These are phyloP conservation scores for Strobilomyces confusus DNA, from an alignment of 768 basidiomycete genomes.

Conservation along the genomic window DNA sequence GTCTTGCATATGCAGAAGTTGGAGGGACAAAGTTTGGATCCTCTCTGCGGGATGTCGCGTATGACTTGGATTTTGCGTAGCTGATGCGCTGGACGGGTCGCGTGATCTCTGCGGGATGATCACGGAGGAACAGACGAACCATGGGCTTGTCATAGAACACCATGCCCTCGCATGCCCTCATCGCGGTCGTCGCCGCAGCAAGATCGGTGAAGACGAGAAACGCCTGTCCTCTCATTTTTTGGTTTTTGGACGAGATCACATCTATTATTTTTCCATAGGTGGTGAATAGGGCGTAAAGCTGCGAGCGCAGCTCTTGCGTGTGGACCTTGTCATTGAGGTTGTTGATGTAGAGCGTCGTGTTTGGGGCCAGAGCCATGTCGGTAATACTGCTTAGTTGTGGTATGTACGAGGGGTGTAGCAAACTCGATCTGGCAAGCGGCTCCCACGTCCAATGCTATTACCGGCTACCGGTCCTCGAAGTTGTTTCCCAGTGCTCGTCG, in stretches of 20 bases:
- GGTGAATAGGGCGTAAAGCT: slow-evolving; percentile 86
- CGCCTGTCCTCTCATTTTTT: slow-evolving; percentile 89
- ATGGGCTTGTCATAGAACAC: slow-evolving; percentile 89
- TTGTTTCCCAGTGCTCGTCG: not conserved
- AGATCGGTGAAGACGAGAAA: slow-evolving; percentile 96
- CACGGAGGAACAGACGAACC: slow-evolving; percentile 45
- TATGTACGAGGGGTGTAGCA: not conserved
- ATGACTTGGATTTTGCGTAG: slow-evolving; percentile 87
- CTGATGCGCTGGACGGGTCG: slow-evolving; percentile 64
- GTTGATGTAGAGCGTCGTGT: slow-evolving; percentile 85
- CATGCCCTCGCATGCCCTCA: slow-evolving; percentile 93
- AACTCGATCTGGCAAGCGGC: slow-evolving; percentile 16
- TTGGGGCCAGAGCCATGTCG: slow-evolving; percentile 61
- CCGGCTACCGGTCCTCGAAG: not conserved
- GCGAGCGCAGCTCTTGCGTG: slow-evolving; percentile 80
- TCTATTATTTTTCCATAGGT: slow-evolving; percentile 94
- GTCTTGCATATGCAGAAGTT: slow-evolving; percentile 56
- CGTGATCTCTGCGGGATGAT: slow-evolving; percentile 8
- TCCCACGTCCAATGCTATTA: slow-evolving; percentile 18
- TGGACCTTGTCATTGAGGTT: slow-evolving; percentile 92
- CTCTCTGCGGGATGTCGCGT: slow-evolving; percentile 74
- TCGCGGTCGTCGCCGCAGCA: slow-evolving; percentile 83
- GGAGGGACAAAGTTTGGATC: slow-evolving; percentile 81
- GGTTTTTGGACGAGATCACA: slow-evolving; percentile 81
- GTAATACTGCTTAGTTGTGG: not conserved